Base-by-base conservation (phyloP, 495 filamentous ascomycete genomes). In the Chaetomium cochliodes region DNA sequence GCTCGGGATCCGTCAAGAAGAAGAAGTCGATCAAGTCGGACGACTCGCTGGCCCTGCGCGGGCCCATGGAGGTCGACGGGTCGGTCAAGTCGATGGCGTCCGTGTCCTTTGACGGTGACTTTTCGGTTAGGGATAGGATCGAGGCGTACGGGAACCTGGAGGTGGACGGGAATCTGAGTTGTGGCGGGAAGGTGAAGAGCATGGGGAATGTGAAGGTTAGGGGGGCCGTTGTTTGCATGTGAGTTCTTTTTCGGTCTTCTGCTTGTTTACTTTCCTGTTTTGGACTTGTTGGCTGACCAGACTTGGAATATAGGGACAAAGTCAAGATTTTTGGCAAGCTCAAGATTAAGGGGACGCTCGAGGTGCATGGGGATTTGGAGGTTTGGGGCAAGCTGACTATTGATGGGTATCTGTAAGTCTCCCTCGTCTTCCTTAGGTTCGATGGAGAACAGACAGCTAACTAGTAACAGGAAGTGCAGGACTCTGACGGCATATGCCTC, bases 261-360 rank as follows among this genome's bases (percentile, higher is more conserved):
- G n/a, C 5, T 53, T 15, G 23, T 22, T 13, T 18, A 11, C 54
- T 7, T 33, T 52, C 37, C 18, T 47, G 13, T 20, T 22, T 6
- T 22, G 33, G 33, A 37, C n/a, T 37, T 8, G 11, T 37, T 11
- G 11, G n/a, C 46, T 54, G 37, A 49, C 57, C 5, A n/a, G 47
- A 46, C 12, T 47, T 6, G n/a, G 9, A 3, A 8, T n/a, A 6
- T 16, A 74, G 70, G 42, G 73, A 76, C 65, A 76, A 76, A 65
- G 75, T 77, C 62, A 78, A 76, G 64, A 76, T 75, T 30, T 78
- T 74, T 70, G 76, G 76, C 23, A 76, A 77, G 66, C 70, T 78
- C 12, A 78, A 70, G 56, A 67, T 78, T 41, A 70, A 67, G 11
- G 76, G 76, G 5, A 71, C 66, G 12, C 67, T 75, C 12, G 71